Evolutionary conservation across 192 early-diverging fungal genomes (phyloP).

Genomic region (Lunasporangiospora selenospora): DNA sequence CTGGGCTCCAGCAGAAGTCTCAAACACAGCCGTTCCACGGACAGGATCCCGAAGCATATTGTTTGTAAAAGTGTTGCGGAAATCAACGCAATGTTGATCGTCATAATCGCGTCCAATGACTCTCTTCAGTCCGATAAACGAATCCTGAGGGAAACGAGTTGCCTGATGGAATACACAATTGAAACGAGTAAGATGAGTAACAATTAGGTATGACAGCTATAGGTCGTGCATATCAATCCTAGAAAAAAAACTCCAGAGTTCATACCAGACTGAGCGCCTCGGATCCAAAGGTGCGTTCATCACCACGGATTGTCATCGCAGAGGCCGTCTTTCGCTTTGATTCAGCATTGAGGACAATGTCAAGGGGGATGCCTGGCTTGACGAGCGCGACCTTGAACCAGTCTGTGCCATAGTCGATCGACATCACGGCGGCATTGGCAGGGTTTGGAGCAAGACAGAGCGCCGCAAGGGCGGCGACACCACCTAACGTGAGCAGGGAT

Average conservation of each 20-base stretch:
- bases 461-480: constrained; percentile 40
- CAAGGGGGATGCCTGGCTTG: constrained; percentile 87
- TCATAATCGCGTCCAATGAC: constrained; percentile 82
- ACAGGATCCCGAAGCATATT: constrained; percentile 74
- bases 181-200: constrained; percentile 12
- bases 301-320: constrained; percentile 78
- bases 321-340: constrained; percentile 95
- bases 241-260: neutral
- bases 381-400: constrained; percentile 98
- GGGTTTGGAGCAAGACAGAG: constrained; percentile 31
- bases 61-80: constrained; percentile 78
- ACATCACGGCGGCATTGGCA: constrained; percentile 79
- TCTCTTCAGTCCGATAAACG: constrained; percentile 85
- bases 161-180: constrained; percentile 65
- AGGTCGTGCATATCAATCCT: too few relatives aligned
- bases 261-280: constrained; percentile 81
- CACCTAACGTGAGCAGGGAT: constrained; percentile 35
- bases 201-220: neutral
- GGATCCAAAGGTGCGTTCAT: constrained; percentile 87
- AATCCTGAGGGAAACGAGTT: constrained; percentile 80
- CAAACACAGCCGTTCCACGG: constrained; percentile 75
- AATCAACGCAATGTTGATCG: constrained; percentile 72
- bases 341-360: constrained; percentile 95
- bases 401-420: constrained; percentile 96
- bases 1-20: constrained; percentile 57